Evolutionary conservation across 371 early-diverging fungal genomes (phyloP), one percentile per base, ranked within the genome.

Genomic region (Batkoa obscura): DNA sequence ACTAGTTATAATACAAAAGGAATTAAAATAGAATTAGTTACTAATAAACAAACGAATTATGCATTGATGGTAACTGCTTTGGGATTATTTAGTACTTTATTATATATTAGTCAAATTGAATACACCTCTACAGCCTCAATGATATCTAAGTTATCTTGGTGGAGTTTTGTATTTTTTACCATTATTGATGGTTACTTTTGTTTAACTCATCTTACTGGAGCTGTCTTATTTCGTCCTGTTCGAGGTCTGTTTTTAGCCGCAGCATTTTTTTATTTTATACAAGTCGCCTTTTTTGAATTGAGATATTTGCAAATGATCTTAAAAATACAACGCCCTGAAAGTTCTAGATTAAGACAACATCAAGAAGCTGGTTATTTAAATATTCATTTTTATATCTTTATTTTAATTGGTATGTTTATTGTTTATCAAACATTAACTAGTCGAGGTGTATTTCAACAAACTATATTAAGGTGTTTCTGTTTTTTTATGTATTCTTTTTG

Each of bases 181-280:
- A 34, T 43, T 13, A 32, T 55, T 32, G 55, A 55, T 33, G 55
- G 55, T 12, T 55, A 55, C 43, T 12, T 53, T 17, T 39, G 35
- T 34, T n/a, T 53, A n/a, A 17, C 39, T 8, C 53, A 53, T 38
- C 35, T 53, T 23, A 38, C 35, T n/a, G 2, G 15, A 34, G n/a
- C 43, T 4, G 30, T 42, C 4, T 30, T 43, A 1, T 2, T 55
- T 43, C 45, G 34, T 3, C 12, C 3, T 3, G 55, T 32, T 2
- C 35, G 38, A 13, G 4, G 35, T 36, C 53, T 38, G 39, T 38
- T 53, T 12, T 5, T 55, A 12, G 15, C 55, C 32, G 13, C 39
- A 2, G 39, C 12, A 42, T 55, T 55, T 32, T 38, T 55, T 10
- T 55, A 43, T n/a, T 30, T 55, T n/a, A 9, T 55, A 2, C 17